phyloP scores from a whole-genome alignment of 805 yeast species.

The Lachancea sp. region DNA sequence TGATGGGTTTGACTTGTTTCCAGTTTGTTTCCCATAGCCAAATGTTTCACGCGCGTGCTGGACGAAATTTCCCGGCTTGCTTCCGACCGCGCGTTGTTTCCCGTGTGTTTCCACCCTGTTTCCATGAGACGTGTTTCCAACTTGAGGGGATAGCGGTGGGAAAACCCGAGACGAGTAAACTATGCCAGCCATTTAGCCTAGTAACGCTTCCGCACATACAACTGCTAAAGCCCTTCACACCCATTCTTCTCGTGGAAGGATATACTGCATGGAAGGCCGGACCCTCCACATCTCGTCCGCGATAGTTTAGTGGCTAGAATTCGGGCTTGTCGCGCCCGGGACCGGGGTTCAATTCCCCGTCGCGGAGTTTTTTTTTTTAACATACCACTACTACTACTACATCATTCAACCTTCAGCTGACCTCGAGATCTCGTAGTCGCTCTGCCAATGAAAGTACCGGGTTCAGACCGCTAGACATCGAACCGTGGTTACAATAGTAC shows the following conservation, averaged over 20 bases:
- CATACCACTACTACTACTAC: too few species aligned
- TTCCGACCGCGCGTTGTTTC: too few species aligned
- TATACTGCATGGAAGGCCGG: too few species aligned
- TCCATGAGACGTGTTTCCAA: background rate
- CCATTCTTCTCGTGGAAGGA: background rate
- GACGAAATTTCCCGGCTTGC: too few species aligned
- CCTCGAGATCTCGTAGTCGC: constrained; percentile 16
- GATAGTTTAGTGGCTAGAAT: constrained; percentile 27
- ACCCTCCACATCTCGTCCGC: too few species aligned
- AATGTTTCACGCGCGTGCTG: too few species aligned
- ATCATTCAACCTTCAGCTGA: background rate
- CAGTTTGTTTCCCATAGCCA: too few species aligned
- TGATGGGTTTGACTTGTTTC: background rate
- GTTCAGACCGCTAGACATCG: constrained; percentile 35
- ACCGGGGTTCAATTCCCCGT: constrained; percentile 31
- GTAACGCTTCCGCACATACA: too few species aligned
- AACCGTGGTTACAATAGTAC: constrained; percentile 45
- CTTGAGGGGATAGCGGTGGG: too few species aligned
- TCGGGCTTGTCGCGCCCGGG: constrained; percentile 30
- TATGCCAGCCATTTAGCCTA: too few species aligned
- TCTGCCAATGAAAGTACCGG: constrained; percentile 34
- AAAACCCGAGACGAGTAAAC: too few species aligned
- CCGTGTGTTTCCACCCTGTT: background rate
- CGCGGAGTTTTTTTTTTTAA: constrained; percentile 17
- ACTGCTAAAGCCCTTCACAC: too few species aligned